Base-by-base conservation (phyloP, 2,329 filamentous ascomycete genomes). In the Alternaria alternata region DNA sequence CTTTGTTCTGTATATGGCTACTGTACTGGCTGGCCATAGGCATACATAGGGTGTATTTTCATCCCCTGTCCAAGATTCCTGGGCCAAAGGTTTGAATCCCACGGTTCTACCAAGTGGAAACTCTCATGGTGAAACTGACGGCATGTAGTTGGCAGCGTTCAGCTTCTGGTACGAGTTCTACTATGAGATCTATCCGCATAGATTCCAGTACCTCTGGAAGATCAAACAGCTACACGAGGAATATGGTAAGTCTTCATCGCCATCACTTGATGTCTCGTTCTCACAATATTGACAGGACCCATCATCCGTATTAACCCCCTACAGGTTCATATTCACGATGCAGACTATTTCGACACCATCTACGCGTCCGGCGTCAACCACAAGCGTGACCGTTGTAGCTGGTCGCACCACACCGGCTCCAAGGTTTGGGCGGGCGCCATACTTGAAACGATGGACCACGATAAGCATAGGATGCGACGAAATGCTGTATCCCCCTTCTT, bases 171-270 rank as follows among this genome's bases (percentile, higher is more conserved):
- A 73, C 22, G 71, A 75, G n/a, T 67, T 69, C 22, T 76, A 75
- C 53, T 71, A 76, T 59, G 74, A 76, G 30, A 51, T 72, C 18
- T 61, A 69, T 30, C 64, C 64, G 3, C 24, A 63, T 30, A 55
- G 42, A 18, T 69, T 59, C 20, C 66, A 70, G 46, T 73, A 68
- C 48, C 44, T 64, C 1, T 72, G 62, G 55, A 67, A 67, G 57
- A 72, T 77, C 41, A 63, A 72, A 20, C 60, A 70, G 24, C 47
- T 77, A 39, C 75, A 78, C 53, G 62, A 70, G 22, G 46, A 66
- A 57, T 77, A 51, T 20, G 48, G 48, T 51, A 36, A 4, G 7
- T 6, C 12, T 36, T 16, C 32, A 36, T 36, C 32, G 1, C 14
- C 14, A 14, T 5, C 14, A 5, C 5, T 36, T 16, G 32, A 3